A percentile compares a stretch with the other conserved stretches of the same genome.
phyloP scores from a whole-genome alignment of 345 rosid genomes.

The Eucalyptus decipiens region DNA sequence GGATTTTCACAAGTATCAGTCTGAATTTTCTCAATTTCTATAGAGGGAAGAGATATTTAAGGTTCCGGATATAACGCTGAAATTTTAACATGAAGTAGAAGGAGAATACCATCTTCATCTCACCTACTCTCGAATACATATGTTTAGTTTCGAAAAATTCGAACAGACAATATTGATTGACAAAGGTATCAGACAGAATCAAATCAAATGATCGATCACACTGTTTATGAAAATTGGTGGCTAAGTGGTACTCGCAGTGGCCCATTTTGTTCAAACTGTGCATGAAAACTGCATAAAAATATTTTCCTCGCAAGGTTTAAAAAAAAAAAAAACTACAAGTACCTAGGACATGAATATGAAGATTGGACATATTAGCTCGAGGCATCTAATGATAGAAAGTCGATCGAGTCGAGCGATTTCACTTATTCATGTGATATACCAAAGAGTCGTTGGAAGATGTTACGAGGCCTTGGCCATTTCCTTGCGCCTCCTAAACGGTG shows the following conservation, averaged over 20 bases:
- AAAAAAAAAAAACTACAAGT: not conserved
- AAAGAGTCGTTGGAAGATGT: not conserved
- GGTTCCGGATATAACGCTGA: not conserved
- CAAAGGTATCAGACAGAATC: not conserved
- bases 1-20: not conserved
- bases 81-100: not conserved
- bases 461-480: not conserved
- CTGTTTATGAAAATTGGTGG: not conserved
- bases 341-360: not conserved
- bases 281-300: not conserved
- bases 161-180: not conserved
- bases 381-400: not conserved
- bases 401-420: not conserved
- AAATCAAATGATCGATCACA: not conserved
- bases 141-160: not conserved
- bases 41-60: not conserved
- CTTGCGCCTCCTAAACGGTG: not conserved
- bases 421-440: not conserved
- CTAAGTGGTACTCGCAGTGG: not conserved
- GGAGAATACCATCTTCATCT: not conserved
- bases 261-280: not conserved
- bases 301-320: not conserved
- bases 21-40: not conserved
- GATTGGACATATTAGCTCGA: not conserved
- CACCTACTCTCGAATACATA: not conserved